Evolutionary conservation across 305 asterid species (phyloP), one percentile per base, ranked within the genome.

Genomic region (Solanum hybrid): DNA sequence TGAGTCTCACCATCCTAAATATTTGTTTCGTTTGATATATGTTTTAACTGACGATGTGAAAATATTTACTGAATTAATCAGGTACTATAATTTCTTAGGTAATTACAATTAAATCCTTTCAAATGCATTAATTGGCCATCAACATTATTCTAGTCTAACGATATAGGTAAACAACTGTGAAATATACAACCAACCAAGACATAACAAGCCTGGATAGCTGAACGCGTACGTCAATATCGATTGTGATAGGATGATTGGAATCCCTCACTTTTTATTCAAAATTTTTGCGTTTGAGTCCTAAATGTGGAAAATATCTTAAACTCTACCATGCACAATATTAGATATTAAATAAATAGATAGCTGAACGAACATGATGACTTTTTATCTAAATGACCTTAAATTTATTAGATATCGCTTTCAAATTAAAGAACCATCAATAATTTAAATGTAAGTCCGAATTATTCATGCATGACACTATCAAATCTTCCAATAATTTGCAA

Each of bases 201-300:
- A 31, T 13, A 27, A 27, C 20, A 26, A 8, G 76, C 31, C 6
- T 61, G 72, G 68, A 14, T 51, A 51, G 68, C 0, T 51, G 68
- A 57, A 57, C 0, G 24, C 0, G 10, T 57, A 57, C 4, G 13
- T 22, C 75, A 65, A 22, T 22, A 61, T 61, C 6, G 6, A 65
- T 65, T 22, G 75, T 22, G 75, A 22, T 65, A 4, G 13, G 1
- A 65, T 65, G 27, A 9, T 65, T 65, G 27, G 0, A 22, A 20
- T 65, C 0, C 27, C 5, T n/a, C 27, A 0, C 5, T 0, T 22
- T 22, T 65, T 65, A 65, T 3, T 65, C 1, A 65, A 1, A 20
- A 0, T 0, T 3, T 7, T 61, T 61, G 2, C 0, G 26, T 7
- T 61, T 22, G 0, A 61, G 26, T 61, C 6, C 12, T 61, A 20